Evolutionary conservation across 305 asterid genomes (phyloP), one percentile per base, ranked within the genome.

Genomic region (Nicotiana rustica): DNA sequence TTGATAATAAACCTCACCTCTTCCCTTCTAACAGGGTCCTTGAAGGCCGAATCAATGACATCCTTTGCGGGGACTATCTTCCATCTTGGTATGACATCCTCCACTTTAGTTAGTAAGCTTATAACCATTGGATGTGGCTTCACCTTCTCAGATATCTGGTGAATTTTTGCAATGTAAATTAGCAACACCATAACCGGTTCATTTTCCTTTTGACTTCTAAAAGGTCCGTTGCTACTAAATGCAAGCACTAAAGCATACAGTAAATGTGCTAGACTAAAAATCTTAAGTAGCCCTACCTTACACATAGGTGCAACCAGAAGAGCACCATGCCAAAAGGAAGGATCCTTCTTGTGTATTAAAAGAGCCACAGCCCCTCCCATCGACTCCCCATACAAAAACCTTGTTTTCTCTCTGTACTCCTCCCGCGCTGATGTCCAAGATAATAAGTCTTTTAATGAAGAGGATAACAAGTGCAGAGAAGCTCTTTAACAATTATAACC

Each of bases 291-390:
- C 67, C 78, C 78, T 79, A 94, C 99, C 98, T 96, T 94, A 79
- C 99, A 96, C 99, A 96, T 96, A 1, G 99, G 99, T 49, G 99
- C 99, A 77, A 92, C 99, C 18, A 94, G 90, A 84, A 96, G 83
- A 29, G 98, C 99, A 44, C 99, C 99, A 83, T 93, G 92, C 98
- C 98, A 96, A 90, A 92, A 96, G 81, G 78, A 33, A 75, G 96
- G 94, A 82, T 93, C 97, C 70, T 85, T 94, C 88, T 96, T 96
- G 93, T 94, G 98, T 65, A 83, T 82, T 35, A 96, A 84, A 6
- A 94, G 86, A 31, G 98, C 95, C 61, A 96, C 98, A 0, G 98
- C 98, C 8, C 99, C 99, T 81, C 99, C 99, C 99, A 96, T 96
- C 1, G 99, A 96, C 87, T 96, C 98, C 75, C 99, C 99, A 14